Evolutionary conservation across 371 early-diverging fungal species (phyloP), one percentile per base, ranked within the genome.

Genomic region (Lichtheimia hyalospora): DNA sequence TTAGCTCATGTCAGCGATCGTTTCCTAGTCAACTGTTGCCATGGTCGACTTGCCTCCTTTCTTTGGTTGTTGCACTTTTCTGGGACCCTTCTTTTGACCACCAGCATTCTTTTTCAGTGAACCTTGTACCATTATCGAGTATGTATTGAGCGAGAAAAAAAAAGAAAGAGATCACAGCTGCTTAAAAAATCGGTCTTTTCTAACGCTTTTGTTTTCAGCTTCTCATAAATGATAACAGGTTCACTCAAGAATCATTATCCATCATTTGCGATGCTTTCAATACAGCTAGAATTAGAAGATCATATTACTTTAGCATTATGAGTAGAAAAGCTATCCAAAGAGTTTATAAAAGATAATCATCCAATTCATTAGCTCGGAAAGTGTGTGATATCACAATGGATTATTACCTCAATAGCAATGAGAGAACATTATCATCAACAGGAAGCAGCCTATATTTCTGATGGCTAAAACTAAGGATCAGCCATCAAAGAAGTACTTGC

Each of bases 51-150:
- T 70, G 77, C 82, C 70, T 74, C 85, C 85, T 81, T 81, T 82
- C 68, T 79, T 79, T 65, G 77, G 71, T 25, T 81, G 69, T 23
- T 73, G 76, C 18, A 77, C 67, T 62, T 84, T 84, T 65, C 81
- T 72, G 41, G 65, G 67, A n/a, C 63, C 60, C 61, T 79, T 80
- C 68, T 79, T 78, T 55, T 79, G 62, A 43, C 67, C 64, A 48
- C 48, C 63, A 8, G 60, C 57, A 16, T 62, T 62, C 71, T 83
- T 84, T 60, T 84, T 80, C 43, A 77, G 57, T 54, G 72, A 64
- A 39, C 81, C 82, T 70, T 84, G 84, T 50, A 71, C 84, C 84
- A 84, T 84, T 8, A 8, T 49, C 3, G 16, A n/a, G 14, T 40
- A n/a, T n/a, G 14, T 8, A 49, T 21, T 5, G n/a, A 46, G 25